phyloP scores from a whole-genome alignment of 441 rosid genomes.

The Pelargonium fulgidum region DNA sequence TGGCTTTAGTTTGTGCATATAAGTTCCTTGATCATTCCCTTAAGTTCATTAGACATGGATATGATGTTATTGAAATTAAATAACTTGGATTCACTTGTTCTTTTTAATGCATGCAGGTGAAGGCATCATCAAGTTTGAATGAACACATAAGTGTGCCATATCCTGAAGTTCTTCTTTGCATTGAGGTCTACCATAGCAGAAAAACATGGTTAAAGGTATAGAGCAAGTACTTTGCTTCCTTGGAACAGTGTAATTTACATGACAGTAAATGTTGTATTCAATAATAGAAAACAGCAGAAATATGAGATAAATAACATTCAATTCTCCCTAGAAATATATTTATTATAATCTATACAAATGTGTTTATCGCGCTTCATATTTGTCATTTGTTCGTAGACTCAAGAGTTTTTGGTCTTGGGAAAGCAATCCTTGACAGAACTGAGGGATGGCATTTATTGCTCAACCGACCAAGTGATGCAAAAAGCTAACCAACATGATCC shows the following conservation, averaged over 20 bases:
- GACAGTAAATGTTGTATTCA: not conserved
- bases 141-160: conserved; percentile 31
- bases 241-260: not conserved
- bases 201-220: conserved; percentile 55
- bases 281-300: not conserved
- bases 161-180: conserved; percentile 66
- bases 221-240: not conserved
- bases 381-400: conserved; percentile 39
- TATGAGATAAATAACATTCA: not conserved
- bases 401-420: conserved; percentile 81
- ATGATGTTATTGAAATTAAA: not conserved
- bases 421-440: conserved; percentile 56
- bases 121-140: conserved; percentile 30
- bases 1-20: not conserved
- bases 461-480: conserved; percentile 64
- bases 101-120: conserved; percentile 29
- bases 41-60: not conserved
- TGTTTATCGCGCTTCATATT: not conserved
- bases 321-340: too few relatives aligned
- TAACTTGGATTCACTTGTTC: not conserved
- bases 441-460: conserved; percentile 74
- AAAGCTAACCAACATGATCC: conserved; percentile 61
- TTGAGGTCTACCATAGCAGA: conserved; percentile 58
- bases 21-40: not conserved
- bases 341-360: not conserved